Conservation (phyloP, 768 basidiomycete species). For the Kwoniella mangroviensis region DNA sequence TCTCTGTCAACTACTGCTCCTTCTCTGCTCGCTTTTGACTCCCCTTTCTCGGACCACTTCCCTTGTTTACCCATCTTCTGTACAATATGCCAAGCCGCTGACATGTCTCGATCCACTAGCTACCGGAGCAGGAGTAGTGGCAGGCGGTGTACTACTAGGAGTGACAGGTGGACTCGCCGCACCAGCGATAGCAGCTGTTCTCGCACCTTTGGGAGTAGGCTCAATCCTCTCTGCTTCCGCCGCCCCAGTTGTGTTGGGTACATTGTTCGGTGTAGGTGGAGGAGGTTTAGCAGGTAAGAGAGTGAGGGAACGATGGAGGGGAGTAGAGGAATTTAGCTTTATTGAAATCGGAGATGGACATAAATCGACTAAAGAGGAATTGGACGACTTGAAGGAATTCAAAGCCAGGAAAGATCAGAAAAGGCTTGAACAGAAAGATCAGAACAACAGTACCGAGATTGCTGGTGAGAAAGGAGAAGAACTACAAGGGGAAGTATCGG, state of each 20-base stretch:
- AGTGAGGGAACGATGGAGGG: conserved; percentile 58
- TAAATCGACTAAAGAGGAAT: conserved; percentile 41
- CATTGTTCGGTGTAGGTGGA: conserved; percentile 59
- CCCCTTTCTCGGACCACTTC: neutral
- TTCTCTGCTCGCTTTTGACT: too few species aligned
- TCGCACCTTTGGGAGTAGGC: conserved; percentile 56
- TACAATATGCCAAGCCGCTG: conserved; percentile 5
- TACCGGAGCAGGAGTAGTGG: conserved; percentile 58
- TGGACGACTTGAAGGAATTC: conserved; percentile 47
- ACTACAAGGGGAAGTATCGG: conserved; percentile 4
- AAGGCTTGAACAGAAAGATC: conserved; percentile 25
- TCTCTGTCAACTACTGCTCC: neutral
- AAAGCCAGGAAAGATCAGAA: conserved; percentile 31
- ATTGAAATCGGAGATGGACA: conserved; percentile 57
- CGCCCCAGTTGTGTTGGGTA: conserved; percentile 59
- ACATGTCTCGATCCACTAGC: conserved; percentile 31
- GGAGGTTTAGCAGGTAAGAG: conserved; percentile 59
- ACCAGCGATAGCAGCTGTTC: conserved; percentile 59
- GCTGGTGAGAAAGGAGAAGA: conserved; percentile 44
- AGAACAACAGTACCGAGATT: conserved; percentile 5
- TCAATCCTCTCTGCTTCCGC: conserved; percentile 55
- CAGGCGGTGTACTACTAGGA: conserved; percentile 59
- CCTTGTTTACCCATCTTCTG: neutral
- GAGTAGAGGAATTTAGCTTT: conserved; percentile 60
- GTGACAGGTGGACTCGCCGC: conserved; percentile 60